These are phyloP conservation scores for Aspergillus niger DNA, from an alignment of 2,329 filamentous ascomycete genomes.

Conservation along the genomic window DNA sequence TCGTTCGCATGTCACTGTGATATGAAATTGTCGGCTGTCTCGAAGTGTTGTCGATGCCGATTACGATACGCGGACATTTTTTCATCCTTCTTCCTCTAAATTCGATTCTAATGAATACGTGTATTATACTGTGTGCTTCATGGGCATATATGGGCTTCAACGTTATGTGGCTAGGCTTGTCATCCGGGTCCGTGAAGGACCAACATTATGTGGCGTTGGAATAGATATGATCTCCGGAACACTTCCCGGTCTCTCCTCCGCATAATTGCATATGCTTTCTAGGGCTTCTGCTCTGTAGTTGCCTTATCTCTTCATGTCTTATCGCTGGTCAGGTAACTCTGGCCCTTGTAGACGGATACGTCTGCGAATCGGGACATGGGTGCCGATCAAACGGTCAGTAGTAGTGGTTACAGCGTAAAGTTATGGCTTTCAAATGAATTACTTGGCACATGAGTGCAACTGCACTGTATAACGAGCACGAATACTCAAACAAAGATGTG, in stretches of 20 bases:
- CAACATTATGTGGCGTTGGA: conserved; percentile 17
- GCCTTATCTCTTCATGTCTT: too few relatives aligned
- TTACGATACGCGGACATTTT: conserved; percentile 6
- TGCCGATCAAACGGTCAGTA: too few relatives aligned
- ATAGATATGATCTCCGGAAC: conserved; percentile 16
- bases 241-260: background rate
- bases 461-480: too few relatives aligned
- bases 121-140: conserved; percentile 30
- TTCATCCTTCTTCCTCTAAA: conserved; percentile 9
- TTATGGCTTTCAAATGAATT: too few relatives aligned
- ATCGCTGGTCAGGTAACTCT: too few relatives aligned
- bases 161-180: conserved; percentile 11
- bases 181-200: background rate
- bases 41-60: conserved; percentile 3
- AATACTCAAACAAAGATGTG: too few relatives aligned
- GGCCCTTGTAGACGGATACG: too few relatives aligned
- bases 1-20: conserved; percentile 7
- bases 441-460: too few relatives aligned
- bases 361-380: too few relatives aligned
- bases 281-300: too few relatives aligned
- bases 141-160: conserved; percentile 20
- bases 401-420: too few relatives aligned
- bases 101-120: conserved; percentile 23
- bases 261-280: background rate
- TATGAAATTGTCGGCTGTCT: conserved; percentile 9